These are phyloP conservation scores for Coemansia sp. DNA, from an alignment of 192 early-diverging fungal genomes.

Conservation along the genomic window DNA sequence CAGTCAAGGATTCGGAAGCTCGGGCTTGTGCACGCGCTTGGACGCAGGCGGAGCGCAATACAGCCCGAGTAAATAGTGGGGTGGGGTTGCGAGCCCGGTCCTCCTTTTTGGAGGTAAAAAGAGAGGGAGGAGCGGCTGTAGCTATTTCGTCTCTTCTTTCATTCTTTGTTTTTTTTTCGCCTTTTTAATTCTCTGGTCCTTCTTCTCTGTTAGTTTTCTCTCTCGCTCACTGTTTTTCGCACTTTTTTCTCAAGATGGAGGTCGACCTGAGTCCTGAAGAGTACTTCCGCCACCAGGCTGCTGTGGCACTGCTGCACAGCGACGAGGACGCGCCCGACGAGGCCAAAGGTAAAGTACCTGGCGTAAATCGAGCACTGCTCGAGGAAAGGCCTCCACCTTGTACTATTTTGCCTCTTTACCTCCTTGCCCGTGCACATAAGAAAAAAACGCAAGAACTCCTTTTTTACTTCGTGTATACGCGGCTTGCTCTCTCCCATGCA, in stretches of 20 bases:
- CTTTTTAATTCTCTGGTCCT: constrained; percentile 14
- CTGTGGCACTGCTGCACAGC: constrained; percentile 31
- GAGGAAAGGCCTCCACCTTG: neutral
- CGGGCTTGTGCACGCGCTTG: neutral
- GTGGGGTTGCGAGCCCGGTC: neutral
- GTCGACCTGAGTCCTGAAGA: constrained; percentile 48
- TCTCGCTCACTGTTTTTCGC: neutral
- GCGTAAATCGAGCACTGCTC: neutral
- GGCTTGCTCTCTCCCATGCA: constrained; percentile 11
- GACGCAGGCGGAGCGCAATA: neutral
- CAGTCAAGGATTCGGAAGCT: too few species aligned
- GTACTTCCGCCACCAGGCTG: constrained; percentile 48
- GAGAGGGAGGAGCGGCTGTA: neutral
- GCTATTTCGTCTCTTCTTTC: constrained; percentile 24
- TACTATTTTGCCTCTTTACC: neutral
- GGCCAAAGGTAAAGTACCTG: constrained; percentile 12
- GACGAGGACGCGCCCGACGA: constrained; percentile 34
- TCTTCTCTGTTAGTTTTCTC: constrained; percentile 28
- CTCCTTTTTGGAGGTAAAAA: neutral
- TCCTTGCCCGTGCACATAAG: neutral
- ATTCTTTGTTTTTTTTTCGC: constrained; percentile 13
- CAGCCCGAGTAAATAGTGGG: neutral
- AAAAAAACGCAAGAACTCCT: neutral
- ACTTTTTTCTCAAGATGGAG: constrained; percentile 16
- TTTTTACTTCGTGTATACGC: constrained; percentile 12